Base-by-base conservation (phyloP, 768 basidiomycete genomes). In the Kwoniella mangroviensis region DNA sequence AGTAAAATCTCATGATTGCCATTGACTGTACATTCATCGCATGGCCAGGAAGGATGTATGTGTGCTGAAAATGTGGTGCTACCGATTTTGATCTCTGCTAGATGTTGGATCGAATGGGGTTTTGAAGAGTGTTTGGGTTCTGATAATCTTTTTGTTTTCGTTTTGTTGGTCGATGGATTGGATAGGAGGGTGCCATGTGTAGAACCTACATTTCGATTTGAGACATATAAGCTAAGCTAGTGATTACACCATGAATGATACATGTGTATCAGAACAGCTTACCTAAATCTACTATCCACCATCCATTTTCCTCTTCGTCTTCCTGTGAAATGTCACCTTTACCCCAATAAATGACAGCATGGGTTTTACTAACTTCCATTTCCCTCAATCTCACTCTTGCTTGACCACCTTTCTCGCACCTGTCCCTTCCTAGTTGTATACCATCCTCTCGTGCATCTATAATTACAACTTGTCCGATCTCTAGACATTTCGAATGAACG, bases 201-300 rank as follows among this genome's bases (percentile, higher is more conserved):
- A 5, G 82, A 83, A 5, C 81, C 81, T 82, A 45, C 34, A 34
- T 34, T 34, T 34, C 34, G 34, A 34, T 34, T 15, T 15, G 15
- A 49, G 45, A 49, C 45, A 49, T 49, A 15, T 13, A 15, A 49
- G 45, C 12, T 13, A 15, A 49, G 45, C 12, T 49, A 9, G 19
- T 13, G 45, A 49, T 49, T 49, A 49, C 12, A 49, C 34, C 9
- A 34, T 34, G 34, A 34, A 34, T 1, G 34, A 34, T 34, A 34
- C 9, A 34, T 34, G 34, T 6, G 9, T 34, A 9, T 49, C 19
- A n/a, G 54, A 53, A n/a, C 10, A 55, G 71, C 79, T 54, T 63
- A 81, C 81, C 81, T 12, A 78, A 70, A 72, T 83, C 82, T 2
- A 81, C 82, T 3, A 81, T 63, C 75, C 78, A 79, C 75, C 76